A percentile compares a stretch with the other conserved stretches of the same genome.
Conservation (phyloP, 495 filamentous ascomycete species). For the Evernia prunastri region DNA sequence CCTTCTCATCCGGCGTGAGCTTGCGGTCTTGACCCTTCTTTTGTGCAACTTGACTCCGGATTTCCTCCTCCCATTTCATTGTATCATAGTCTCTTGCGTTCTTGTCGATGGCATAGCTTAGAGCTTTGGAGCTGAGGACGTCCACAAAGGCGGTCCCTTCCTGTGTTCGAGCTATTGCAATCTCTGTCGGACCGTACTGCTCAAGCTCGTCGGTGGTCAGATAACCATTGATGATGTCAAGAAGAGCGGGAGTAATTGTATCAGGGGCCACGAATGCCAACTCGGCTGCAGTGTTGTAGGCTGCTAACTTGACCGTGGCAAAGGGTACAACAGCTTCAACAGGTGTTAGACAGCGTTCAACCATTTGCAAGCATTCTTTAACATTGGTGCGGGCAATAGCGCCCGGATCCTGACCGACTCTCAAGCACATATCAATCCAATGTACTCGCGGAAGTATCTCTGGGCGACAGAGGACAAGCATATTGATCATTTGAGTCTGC, state of each 20-base stretch:
- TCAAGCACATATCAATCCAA: conserved; percentile 85
- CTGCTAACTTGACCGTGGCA: conserved; percentile 51
- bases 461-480: conserved; percentile 71
- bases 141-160: conserved; percentile 85
- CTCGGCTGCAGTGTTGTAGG: conserved; percentile 75
- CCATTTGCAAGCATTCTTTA: conserved; percentile 44
- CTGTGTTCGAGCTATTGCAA: conserved; percentile 81
- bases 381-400: conserved; percentile 52
- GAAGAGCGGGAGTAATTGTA: conserved; percentile 64
- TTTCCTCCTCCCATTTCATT: conserved; percentile 91
- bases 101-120: conserved; percentile 61
- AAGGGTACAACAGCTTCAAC: not conserved
- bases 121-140: conserved; percentile 72
- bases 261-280: conserved; percentile 91
- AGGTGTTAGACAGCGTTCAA: conserved; percentile 11
- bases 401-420: conserved; percentile 74
- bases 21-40: conserved; percentile 93
- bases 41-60: conserved; percentile 76
- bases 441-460: conserved; percentile 67
- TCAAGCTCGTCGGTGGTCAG: conserved; percentile 59
- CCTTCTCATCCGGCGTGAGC: conserved; percentile 77
- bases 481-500: conserved; percentile 58
- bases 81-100: conserved; percentile 91
- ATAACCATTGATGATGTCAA: conserved; percentile 64
- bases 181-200: conserved; percentile 73